Evolutionary conservation across 768 basidiomycete genomes (phyloP).

Genomic region (Fistulinella prunicolor): DNA sequence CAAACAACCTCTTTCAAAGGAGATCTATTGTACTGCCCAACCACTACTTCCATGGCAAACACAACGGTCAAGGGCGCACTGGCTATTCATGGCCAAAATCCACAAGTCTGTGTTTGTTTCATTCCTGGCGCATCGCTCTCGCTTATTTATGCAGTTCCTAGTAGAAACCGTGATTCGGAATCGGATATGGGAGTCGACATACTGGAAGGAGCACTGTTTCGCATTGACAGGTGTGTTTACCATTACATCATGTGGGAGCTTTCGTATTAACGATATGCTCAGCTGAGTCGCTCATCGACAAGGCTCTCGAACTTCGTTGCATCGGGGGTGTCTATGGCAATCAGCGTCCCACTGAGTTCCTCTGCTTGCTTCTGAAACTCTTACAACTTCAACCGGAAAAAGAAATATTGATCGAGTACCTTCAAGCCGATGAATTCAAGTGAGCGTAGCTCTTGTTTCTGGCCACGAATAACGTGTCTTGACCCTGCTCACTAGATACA

Average conservation of each 20-base stretch:
- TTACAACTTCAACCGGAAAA: conserved; percentile 97
- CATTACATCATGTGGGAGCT: not conserved
- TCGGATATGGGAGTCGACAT: conserved; percentile 91
- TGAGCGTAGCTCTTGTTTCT: conserved; percentile 38
- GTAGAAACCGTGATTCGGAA: conserved; percentile 96
- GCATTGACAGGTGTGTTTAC: conserved; percentile 76
- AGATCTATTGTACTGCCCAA: not conserved
- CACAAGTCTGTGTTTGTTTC: conserved; percentile 62
- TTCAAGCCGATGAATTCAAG: conserved; percentile 99
- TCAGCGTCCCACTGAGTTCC: conserved; percentile 90
- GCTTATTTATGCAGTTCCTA: conserved; percentile 59
- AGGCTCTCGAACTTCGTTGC: conserved; percentile 73
- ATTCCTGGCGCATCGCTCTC: not conserved
- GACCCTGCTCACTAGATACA: conserved; percentile 57
- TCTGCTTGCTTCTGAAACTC: conserved; percentile 89
- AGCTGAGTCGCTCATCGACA: conserved; percentile 95
- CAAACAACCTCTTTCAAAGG: conserved; percentile 13
- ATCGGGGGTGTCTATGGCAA: conserved; percentile 97
- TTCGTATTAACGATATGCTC: conserved; percentile 4
- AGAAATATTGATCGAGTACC: conserved; percentile 93
- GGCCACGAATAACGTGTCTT: not conserved
- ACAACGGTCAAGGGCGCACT: conserved; percentile 84
- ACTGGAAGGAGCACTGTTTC: conserved; percentile 99
- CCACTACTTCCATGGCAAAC: conserved; percentile 68
- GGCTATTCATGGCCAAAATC: conserved; percentile 96